These are phyloP conservation scores for Myxozyma sirexii DNA, from an alignment of 805 yeast species.

Conservation along the genomic window DNA sequence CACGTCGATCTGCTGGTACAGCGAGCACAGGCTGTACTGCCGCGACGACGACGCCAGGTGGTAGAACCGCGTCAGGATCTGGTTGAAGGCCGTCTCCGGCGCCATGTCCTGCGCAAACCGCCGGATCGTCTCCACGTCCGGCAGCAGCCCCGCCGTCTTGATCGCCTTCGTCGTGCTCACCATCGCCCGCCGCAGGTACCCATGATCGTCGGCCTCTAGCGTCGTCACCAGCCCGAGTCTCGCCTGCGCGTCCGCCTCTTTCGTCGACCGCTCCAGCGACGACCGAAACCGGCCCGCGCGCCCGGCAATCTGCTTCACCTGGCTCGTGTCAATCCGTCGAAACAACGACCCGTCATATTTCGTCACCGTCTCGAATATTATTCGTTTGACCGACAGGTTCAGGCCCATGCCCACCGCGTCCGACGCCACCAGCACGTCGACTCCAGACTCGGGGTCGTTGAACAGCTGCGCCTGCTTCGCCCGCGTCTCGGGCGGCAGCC, in stretches of 20 bases:
- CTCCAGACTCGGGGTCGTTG: conserved; percentile 65
- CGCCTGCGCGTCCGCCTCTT: conserved; percentile 1
- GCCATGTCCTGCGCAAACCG: conserved; percentile 66
- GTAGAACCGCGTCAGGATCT: conserved; percentile 55
- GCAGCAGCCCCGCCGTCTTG: conserved; percentile 72
- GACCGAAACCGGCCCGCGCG: conserved; percentile 80
- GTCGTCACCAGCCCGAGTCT: conserved; percentile 39
- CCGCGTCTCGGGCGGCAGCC: conserved; percentile 93
- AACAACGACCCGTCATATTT: conserved; percentile 71
- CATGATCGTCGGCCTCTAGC: conserved; percentile 27
- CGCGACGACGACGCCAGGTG: conserved; percentile 43
- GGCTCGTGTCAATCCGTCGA: conserved; percentile 58
- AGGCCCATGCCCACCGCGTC: conserved; percentile 99
- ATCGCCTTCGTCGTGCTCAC: conserved; percentile 56
- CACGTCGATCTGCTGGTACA: conserved; percentile 46
- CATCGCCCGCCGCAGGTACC: conserved; percentile 52
- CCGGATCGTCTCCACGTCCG: conserved; percentile 71
- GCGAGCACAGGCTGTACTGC: conserved; percentile 47
- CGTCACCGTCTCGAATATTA: conserved; percentile 66
- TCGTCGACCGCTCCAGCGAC: conserved; percentile 18
- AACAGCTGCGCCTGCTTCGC: conserved; percentile 79
- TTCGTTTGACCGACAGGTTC: conserved; percentile 75
- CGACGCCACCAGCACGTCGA: conserved; percentile 86
- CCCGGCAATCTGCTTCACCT: conserved; percentile 91
- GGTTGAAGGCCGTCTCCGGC: conserved; percentile 50